Conservation (phyloP, 106 monocot species). For the Acorus calamus region DNA sequence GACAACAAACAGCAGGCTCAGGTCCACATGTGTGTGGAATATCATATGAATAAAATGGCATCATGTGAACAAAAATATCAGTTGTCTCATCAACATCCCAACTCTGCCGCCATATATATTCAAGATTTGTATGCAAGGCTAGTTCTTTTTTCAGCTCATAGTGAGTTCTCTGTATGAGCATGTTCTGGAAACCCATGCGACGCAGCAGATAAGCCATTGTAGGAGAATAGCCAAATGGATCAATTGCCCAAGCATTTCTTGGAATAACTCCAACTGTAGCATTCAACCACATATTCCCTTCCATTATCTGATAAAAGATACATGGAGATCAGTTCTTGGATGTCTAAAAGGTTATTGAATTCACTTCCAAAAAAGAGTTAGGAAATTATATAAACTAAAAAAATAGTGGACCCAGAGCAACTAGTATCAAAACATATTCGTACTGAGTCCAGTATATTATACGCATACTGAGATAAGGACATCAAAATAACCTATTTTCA, state of each 20-base stretch:
- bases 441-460: no score
- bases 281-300: constrained; percentile 92
- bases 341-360: neutral
- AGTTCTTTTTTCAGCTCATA: constrained; percentile 96
- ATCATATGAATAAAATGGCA: constrained; percentile 99
- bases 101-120: constrained; percentile 90
- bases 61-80: constrained; percentile 99
- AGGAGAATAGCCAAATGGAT: constrained; percentile 96
- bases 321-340: neutral
- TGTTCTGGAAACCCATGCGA: constrained; percentile 92
- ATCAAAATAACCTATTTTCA: no score
- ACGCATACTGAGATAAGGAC: no score
- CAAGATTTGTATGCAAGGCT: constrained; percentile 66
- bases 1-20: constrained; percentile 94
- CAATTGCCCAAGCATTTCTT: constrained; percentile 92
- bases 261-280: constrained; percentile 85
- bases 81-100: constrained; percentile 89
- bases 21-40: constrained; percentile 98
- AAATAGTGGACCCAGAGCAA: no score
- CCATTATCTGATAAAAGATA: constrained; percentile 57
- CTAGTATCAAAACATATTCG: no score
- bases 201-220: constrained; percentile 91
- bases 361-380: neutral
- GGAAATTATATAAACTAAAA: neutral
- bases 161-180: constrained; percentile 97